Base-by-base conservation (phyloP, 83 land plant species). In the Picea mariana region DNA sequence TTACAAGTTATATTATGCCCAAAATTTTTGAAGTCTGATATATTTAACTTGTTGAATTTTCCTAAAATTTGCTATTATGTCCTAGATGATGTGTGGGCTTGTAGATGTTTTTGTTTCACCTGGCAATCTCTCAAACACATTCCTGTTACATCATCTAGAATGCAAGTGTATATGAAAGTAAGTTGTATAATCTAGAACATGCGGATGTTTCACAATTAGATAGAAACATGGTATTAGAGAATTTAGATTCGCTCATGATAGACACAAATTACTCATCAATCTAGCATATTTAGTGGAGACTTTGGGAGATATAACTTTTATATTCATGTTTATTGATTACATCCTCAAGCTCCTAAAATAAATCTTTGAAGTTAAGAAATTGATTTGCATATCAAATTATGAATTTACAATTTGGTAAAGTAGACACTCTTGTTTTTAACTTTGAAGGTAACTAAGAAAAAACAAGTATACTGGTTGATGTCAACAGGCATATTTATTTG, bases 401-500 rank as follows among this genome's bases (percentile, higher is more conserved):
- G 47, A 9, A 73, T n/a, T 21, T 73, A 73, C 26, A 73, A 20
- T 18, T 17, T 42, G 21, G 75, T 42, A 40, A 71, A 40, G 20
- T n/a, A n/a, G 11, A n/a, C 16, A n/a, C 52, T 7, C 38, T 42
- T 20, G 38, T 71, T 40, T 80, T 67, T 5, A 66, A 38, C 58
- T 66, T 40, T 64, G 42, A 20, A 38, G 44, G 66, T 18, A 61
- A 20, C 44, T 81, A 11, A 80, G n/a, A 73, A 81, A 13, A 21
- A 34, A 68, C n/a, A 11, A 6, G 61, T 60, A 21, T 75, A 23
- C 24, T 66, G 58, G 31, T 75, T 75, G 9, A 38, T 75, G 24
- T 73, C 21, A 4, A n/a, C 88, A 97, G 95, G 98, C 99, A 24
- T 97, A 95, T 82, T 88, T 97, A 27, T 97, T 95, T 78, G 88